These are phyloP conservation scores for Strobilomyces echinocephalus DNA, from an alignment of 768 basidiomycete species.

Conservation along the genomic window DNA sequence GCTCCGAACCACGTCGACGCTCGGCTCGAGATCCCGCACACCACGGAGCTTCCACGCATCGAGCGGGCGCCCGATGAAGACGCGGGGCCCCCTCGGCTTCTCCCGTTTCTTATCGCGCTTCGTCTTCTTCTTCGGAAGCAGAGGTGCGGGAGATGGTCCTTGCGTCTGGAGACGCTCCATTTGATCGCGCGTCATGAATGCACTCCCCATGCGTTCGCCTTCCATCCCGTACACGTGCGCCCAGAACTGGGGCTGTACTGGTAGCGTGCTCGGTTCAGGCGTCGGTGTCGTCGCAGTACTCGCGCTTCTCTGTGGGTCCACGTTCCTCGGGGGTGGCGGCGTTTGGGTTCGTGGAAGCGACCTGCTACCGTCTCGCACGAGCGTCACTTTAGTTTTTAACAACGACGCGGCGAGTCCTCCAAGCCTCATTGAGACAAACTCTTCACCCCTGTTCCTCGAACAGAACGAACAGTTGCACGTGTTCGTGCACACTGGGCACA, in stretches of 20 bases:
- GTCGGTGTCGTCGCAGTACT: background rate
- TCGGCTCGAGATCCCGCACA: slow-evolving; percentile 22
- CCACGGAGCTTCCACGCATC: slow-evolving; percentile 21
- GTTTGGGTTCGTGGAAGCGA: background rate
- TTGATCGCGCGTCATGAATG: slow-evolving; percentile 18
- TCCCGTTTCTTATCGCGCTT: background rate
- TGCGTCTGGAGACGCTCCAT: background rate
- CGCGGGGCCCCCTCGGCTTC: slow-evolving; percentile 6
- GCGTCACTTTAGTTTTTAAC: slow-evolving; percentile 19
- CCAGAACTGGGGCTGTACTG: slow-evolving; percentile 23
- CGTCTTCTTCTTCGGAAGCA: background rate
- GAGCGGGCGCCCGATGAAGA: slow-evolving; percentile 25
- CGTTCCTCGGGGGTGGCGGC: background rate
- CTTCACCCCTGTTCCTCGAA: slow-evolving; percentile 41
- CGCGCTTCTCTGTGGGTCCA: background rate
- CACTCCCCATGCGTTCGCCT: slow-evolving; percentile 26
- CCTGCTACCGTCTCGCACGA: slow-evolving; percentile 18
- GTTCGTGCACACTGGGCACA: slow-evolving; percentile 43
- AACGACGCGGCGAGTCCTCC: slow-evolving; percentile 21
- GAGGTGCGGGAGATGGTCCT: background rate
- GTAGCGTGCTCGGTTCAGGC: background rate
- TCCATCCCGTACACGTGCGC: slow-evolving; percentile 31
- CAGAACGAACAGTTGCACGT: slow-evolving; percentile 50
- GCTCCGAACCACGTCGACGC: background rate
- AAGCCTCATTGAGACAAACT: slow-evolving; percentile 35